phyloP scores from a whole-genome alignment of 2,329 filamentous ascomycete species.

The Setomelanomma holmii region DNA sequence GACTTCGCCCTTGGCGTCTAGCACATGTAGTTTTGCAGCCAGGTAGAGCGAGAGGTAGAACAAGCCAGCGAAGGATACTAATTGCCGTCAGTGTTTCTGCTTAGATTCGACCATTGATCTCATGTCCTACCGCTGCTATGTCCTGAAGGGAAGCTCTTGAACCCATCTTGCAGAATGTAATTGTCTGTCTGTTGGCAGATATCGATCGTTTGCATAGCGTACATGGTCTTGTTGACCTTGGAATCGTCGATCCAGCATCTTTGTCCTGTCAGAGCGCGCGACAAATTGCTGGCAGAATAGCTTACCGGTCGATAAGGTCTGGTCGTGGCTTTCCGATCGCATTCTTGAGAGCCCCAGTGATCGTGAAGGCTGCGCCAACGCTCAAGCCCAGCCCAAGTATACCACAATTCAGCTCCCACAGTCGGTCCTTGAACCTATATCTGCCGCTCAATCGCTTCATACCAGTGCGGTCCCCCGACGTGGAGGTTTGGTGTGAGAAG shows the following conservation, averaged over 20 bases:
- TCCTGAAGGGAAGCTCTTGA: slow-evolving; percentile 65
- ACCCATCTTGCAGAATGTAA: slow-evolving; percentile 63
- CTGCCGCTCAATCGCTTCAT: slow-evolving; percentile 50
- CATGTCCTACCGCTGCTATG: slow-evolving; percentile 59
- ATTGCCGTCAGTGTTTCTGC: slow-evolving; percentile 18
- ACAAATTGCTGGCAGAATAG: background rate
- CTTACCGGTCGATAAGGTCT: slow-evolving; percentile 64
- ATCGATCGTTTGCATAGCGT: slow-evolving; percentile 29
- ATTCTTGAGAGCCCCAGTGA: slow-evolving; percentile 65
- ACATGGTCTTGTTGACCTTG: slow-evolving; percentile 9
- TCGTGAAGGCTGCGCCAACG: slow-evolving; percentile 63
- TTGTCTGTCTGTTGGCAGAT: slow-evolving; percentile 62
- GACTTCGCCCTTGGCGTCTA: slow-evolving; percentile 66
- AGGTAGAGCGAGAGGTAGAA: slow-evolving; percentile 67
- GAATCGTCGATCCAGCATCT: slow-evolving; percentile 28
- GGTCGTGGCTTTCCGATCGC: slow-evolving; percentile 66
- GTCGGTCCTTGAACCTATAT: slow-evolving; percentile 62
- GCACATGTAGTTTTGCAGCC: slow-evolving; percentile 65
- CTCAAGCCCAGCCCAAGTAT: slow-evolving; percentile 63
- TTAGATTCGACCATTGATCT: background rate
- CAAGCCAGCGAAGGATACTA: slow-evolving; percentile 65
- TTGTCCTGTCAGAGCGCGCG: slow-evolving; percentile 8
- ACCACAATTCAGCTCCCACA: slow-evolving; percentile 70
- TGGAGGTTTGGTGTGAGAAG: slow-evolving; percentile 58
- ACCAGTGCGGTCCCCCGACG: slow-evolving; percentile 31